Base-by-base conservation (phyloP, 371 early-diverging fungal genomes). In the Apophysomyces ossiformis region DNA sequence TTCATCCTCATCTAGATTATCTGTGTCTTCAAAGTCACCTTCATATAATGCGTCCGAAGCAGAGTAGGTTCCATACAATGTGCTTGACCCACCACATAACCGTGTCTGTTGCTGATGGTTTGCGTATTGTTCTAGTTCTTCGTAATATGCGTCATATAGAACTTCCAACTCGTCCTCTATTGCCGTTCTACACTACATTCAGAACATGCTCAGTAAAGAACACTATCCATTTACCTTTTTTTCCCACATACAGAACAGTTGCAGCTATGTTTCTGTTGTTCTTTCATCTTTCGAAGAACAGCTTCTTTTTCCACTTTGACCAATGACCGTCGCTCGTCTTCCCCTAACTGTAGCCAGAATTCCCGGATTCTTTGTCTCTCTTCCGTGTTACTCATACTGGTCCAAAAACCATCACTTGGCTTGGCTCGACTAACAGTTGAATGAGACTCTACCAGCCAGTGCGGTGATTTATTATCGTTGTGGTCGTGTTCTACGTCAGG, bases 291-390 rank as follows among this genome's bases (percentile, higher is more conserved):
- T 66, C 89, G 87, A 63, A 95, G 76, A 0, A 96, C 96, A 26
- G 94, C 92, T 66, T 95, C 95, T 75, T 95, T 95, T 72, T 96
- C 96, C 8, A 93, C 87, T 66, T 92, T 88, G 13, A 95, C 93
- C 32, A 96, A 79, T 6, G 88, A 86, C 46, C 92, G 81, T 35
- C 95, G 86, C 69, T 96, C 95, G 18, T 89, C 88, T 69, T 95
- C 95, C 61, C 89, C 86, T 9, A 96, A 77, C 32, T 89, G 88
- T 44, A 95, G 78, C 96, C 96, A 96, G 74, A 94, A 96, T 63
- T 93, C 93, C 54, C 95, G 86, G 63, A 96, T 92, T 59, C 90
- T 86, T 65, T 86, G 89, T 50, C 92, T 86, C 72, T 96, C 95
- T 72, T 93, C 92, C 18, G 85, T 83, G 66, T 89, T 88, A 21